Conservation (phyloP, 1,139 yeast species). For the Pichia sorboxylosa region DNA sequence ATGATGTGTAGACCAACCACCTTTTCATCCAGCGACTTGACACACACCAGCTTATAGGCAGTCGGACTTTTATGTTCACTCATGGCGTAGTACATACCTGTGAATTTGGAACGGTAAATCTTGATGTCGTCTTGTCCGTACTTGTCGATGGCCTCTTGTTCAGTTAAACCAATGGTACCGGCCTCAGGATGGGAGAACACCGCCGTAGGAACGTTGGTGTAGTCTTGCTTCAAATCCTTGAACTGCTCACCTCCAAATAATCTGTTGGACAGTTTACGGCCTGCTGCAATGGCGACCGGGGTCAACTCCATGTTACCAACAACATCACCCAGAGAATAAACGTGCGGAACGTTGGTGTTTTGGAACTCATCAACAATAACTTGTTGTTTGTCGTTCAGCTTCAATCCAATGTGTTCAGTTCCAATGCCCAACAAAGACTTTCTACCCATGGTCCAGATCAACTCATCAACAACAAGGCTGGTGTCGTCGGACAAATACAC, state of each 20-base stretch:
- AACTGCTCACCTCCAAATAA: slow-evolving; percentile 69
- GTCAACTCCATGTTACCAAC: slow-evolving; percentile 87
- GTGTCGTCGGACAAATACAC: slow-evolving; percentile 44
- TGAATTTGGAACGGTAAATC: slow-evolving; percentile 70
- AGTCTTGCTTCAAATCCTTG: slow-evolving; percentile 69
- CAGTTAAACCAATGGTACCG: slow-evolving; percentile 82
- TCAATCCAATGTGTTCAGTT: slow-evolving; percentile 63
- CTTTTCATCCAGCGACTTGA: slow-evolving; percentile 69
- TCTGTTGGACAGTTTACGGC: slow-evolving; percentile 85
- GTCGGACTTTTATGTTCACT: slow-evolving; percentile 78
- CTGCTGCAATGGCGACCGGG: slow-evolving; percentile 98
- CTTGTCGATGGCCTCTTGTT: slow-evolving; percentile 60
- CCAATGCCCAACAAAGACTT: slow-evolving; percentile 63
- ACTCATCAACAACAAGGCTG: slow-evolving; percentile 58
- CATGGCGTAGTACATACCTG: slow-evolving; percentile 91
- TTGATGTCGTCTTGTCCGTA: slow-evolving; percentile 77
- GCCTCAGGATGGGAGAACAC: slow-evolving; percentile 96
- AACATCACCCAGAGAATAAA: slow-evolving; percentile 88
- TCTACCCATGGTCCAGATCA: slow-evolving; percentile 94
- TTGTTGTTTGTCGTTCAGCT: slow-evolving; percentile 45
- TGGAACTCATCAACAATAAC: slow-evolving; percentile 80
- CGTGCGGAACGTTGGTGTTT: slow-evolving; percentile 57
- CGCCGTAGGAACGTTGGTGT: slow-evolving; percentile 77
- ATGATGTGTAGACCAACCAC: slow-evolving; percentile 91
- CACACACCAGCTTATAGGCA: slow-evolving; percentile 67